These are phyloP conservation scores for Geoglossum glabrum DNA, from an alignment of 495 filamentous ascomycete genomes.

Conservation along the genomic window DNA sequence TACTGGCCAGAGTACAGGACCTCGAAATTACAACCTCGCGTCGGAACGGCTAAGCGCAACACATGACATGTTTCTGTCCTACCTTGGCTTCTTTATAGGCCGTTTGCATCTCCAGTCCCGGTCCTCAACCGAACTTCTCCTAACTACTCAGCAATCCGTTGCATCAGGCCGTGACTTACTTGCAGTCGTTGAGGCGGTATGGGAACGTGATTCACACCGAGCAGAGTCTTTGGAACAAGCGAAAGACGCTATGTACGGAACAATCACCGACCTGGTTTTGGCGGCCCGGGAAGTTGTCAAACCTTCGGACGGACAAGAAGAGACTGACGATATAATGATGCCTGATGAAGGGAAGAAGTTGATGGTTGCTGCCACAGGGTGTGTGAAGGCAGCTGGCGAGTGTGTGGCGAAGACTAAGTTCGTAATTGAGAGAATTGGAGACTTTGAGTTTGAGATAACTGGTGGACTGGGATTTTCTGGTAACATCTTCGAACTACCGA, in stretches of 20 bases:
- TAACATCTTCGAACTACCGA: constrained; percentile 11
- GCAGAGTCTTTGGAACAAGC: constrained; percentile 43
- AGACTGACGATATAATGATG: constrained; percentile 55
- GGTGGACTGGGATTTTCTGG: constrained; percentile 15
- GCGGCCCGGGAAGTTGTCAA: constrained; percentile 61
- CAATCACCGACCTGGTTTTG: constrained; percentile 56
- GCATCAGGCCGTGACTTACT: constrained; percentile 60
- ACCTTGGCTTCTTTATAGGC: constrained; percentile 80
- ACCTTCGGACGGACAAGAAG: constrained; percentile 30
- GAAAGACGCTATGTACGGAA: constrained; percentile 59
- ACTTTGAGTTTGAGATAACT: constrained; percentile 63
- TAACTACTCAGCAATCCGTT: constrained; percentile 59
- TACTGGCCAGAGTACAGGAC: background rate
- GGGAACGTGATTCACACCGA: constrained; percentile 48
- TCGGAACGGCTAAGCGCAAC: constrained; percentile 48
- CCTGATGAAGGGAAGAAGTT: constrained; percentile 62
- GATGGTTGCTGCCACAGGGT: constrained; percentile 64
- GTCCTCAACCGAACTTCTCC: constrained; percentile 60
- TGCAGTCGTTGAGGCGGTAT: constrained; percentile 64
- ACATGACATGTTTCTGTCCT: constrained; percentile 75
- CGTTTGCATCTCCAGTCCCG: constrained; percentile 74
- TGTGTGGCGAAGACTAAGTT: constrained; percentile 69
- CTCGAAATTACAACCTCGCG: constrained; percentile 32
- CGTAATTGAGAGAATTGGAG: constrained; percentile 77
- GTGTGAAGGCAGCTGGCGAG: constrained; percentile 76